phyloP scores from a whole-genome alignment of 352 stramenopile species.

The Hyaloperonospora brassicae region DNA sequence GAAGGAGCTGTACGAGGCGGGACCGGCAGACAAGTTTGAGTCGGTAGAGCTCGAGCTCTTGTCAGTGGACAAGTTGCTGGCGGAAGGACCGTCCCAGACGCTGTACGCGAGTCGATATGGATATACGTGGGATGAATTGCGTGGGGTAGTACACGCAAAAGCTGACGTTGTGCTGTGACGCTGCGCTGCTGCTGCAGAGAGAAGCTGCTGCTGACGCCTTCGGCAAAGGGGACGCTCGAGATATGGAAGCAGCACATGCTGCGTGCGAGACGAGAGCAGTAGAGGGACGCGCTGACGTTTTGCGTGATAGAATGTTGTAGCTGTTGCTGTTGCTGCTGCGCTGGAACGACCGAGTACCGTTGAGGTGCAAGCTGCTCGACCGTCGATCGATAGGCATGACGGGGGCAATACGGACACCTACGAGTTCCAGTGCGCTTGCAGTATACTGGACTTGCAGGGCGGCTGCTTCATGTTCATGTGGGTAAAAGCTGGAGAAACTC shows the following conservation, averaged over 20 bases:
- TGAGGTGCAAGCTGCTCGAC: background rate
- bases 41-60: conserved; percentile 49
- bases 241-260: conserved; percentile 39
- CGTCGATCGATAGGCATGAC: conserved; percentile 88
- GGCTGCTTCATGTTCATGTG: conserved; percentile 94
- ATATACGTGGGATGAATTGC: too few species aligned
- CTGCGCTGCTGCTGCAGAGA: conserved; percentile 19
- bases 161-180: background rate
- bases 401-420: conserved; percentile 90
- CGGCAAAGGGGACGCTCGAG: conserved; percentile 32
- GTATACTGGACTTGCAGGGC: conserved; percentile 96
- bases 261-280: conserved; percentile 6
- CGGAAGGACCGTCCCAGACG: conserved; percentile 3
- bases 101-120: conserved; percentile 21
- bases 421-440: conserved; percentile 91
- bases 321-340: background rate
- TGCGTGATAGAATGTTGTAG: conserved; percentile 13
- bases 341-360: background rate
- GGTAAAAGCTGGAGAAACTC: too few species aligned
- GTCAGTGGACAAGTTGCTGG: conserved; percentile 28
- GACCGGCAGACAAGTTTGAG: conserved; percentile 49
- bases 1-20: conserved; percentile 31
- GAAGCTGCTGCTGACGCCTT: conserved; percentile 36
- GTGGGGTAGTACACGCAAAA: background rate
- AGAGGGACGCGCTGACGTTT: conserved; percentile 1